Conservation (phyloP, 352 stramenopile genomes). For the Globisporangium emineosum region DNA sequence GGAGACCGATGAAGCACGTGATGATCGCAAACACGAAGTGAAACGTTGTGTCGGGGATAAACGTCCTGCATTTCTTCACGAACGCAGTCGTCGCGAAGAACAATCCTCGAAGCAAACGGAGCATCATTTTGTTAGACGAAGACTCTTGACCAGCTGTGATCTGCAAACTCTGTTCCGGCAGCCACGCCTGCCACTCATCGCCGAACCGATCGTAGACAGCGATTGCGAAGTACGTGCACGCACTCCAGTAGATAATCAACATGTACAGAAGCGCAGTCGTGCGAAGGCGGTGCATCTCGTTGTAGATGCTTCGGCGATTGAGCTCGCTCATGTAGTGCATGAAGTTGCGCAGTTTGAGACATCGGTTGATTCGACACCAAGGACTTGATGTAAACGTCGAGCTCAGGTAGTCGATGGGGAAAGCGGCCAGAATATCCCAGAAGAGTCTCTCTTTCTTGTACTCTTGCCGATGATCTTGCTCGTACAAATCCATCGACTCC, state of each 20-base stretch:
- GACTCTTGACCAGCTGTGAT: slow-evolving; percentile 19
- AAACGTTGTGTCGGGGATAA: slow-evolving; percentile 40
- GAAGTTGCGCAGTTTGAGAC: slow-evolving; percentile 51
- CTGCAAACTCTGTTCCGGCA: slow-evolving; percentile 30
- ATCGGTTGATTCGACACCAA: slow-evolving; percentile 41
- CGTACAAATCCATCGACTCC: slow-evolving; percentile 48
- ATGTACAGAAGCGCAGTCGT: slow-evolving; percentile 45
- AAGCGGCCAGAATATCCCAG: slow-evolving; percentile 38
- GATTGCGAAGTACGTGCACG: slow-evolving; percentile 52
- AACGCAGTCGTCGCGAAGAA: slow-evolving; percentile 64
- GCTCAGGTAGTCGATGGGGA: slow-evolving; percentile 56
- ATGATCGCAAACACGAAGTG: slow-evolving; percentile 51
- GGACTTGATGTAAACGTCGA: slow-evolving; percentile 40
- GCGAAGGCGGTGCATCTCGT: slow-evolving; percentile 56
- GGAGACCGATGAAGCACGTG: slow-evolving; percentile 45
- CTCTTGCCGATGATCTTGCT: slow-evolving; percentile 32
- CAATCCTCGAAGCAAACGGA: slow-evolving; percentile 44
- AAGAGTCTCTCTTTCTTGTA: slow-evolving; percentile 36
- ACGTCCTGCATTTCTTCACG: slow-evolving; percentile 61
- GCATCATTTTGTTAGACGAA: slow-evolving; percentile 10
- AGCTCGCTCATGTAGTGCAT: slow-evolving; percentile 59
- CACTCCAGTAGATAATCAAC: slow-evolving; percentile 61
- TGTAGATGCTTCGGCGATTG: slow-evolving; percentile 54
- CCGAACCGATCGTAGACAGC: slow-evolving; percentile 46
- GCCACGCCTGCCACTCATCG: slow-evolving; percentile 45